phyloP scores from a whole-genome alignment of 1,139 yeast species.

The Blastobotrys persicus region DNA sequence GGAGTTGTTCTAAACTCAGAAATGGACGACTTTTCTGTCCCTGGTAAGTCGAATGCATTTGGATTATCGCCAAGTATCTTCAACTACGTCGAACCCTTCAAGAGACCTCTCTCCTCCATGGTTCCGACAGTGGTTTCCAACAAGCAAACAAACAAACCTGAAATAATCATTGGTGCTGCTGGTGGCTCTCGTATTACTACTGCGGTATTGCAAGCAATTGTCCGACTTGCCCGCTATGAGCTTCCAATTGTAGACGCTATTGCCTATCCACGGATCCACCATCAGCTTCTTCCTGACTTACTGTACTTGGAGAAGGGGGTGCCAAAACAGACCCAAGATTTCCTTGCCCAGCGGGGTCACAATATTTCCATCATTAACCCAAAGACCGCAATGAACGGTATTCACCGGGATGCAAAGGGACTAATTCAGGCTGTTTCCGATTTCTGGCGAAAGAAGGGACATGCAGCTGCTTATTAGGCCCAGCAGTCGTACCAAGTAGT shows the following conservation, averaged over 20 bases:
- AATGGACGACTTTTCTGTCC: conserved; percentile 94
- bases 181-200: conserved; percentile 91
- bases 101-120: conserved; percentile 82
- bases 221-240: conserved; percentile 58
- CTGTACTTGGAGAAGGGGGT: conserved; percentile 58
- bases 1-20: conserved; percentile 85
- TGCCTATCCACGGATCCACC: conserved; percentile 80
- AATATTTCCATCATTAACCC: conserved; percentile 37
- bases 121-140: conserved; percentile 70
- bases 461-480: conserved; percentile 44
- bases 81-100: conserved; percentile 71
- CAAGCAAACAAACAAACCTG: conserved; percentile 48
- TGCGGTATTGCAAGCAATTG: conserved; percentile 74
- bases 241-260: conserved; percentile 64
- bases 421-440: conserved; percentile 54
- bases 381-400: conserved; percentile 50
- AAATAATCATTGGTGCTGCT: conserved; percentile 82
- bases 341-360: conserved; percentile 45
- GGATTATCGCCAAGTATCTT: conserved; percentile 74
- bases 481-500: no score
- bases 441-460: conserved; percentile 55
- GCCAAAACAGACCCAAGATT: conserved; percentile 36
- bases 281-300: conserved; percentile 77
- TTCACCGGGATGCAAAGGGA: conserved; percentile 39
- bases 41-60: conserved; percentile 67